Evolutionary conservation across 2,329 filamentous ascomycete species (phyloP), one percentile per base, ranked within the genome.

Genomic region (Penicillium sp.): DNA sequence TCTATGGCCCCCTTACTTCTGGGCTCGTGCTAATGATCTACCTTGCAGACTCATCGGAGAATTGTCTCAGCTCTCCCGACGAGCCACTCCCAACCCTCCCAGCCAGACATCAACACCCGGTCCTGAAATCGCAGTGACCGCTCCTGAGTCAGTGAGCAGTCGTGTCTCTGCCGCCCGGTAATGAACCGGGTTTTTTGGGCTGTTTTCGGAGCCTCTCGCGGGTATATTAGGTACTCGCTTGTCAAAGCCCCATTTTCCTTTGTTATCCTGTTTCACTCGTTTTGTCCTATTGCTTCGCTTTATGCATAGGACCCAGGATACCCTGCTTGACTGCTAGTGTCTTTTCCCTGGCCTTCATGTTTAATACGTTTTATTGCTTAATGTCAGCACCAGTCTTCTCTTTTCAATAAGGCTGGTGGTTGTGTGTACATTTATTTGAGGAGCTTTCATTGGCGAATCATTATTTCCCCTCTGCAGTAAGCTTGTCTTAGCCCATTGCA

Each of bases 1-100:
- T 50, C 7, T 27, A 13, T 21, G 3, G 23, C 45, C 53, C 42
- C 46, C 48, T 54, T 53, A 39, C 45, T 33, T 42, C 45, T 8
- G 19, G 8, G 5, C 52, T 23, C 13, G 10, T 46, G 50, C 52
- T 62, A 23, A 54, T 29, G 2, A 46, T 49, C 31, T 45, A 35
- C 46, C 54, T 54, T 46, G 37, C 54, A 77, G 75, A 64, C 71
- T 77, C 43, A 68, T 77, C 61, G 69, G 70, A 53, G 72, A 77
- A 58, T 68, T 77, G 33, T 69, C 71, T 26, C 66, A 74, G 47
- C 56, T 74, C 35, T 74, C 72, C 19, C 68, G 68, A 29, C 68
- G 65, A 46, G 62, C 68, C 50, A 70, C 69, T 16, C 67, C 71
- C 19, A 68, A 64, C 37, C 56, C 65, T 26, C 64, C 59, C 14